Base-by-base conservation (phyloP, 2,329 filamentous ascomycete species). In the Fusarium austroafricanum region DNA sequence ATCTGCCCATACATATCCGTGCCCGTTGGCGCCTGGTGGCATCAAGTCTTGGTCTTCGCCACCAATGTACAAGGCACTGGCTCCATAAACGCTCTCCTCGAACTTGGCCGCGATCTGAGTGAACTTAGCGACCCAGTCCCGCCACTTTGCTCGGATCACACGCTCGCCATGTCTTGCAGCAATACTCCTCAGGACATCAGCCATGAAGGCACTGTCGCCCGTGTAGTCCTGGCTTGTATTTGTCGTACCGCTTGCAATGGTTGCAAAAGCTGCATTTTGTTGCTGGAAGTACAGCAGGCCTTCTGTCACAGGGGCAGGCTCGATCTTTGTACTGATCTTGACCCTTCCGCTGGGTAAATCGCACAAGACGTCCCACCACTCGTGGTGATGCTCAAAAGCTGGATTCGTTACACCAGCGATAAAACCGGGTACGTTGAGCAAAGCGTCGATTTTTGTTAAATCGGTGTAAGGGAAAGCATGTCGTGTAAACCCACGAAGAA, bases 381-480 rank as follows among this genome's bases (percentile, higher is more conserved):
- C 94, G 0, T 92, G 92, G 75, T 98, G 95, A 75, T 94, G 89
- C 65, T 95, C 94, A 77, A 99, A 99, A 0, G 94, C 95, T 8
- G 96, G 96, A 76, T 99, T 99, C 2, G 95, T 99, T 39, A 99
- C 96, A 58, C 96, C 96, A 4, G 96, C 96, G 73, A 99, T 97
- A 79, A 99, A 99, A 3, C 96, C 96, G 9, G 96, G 95, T 0
- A 99, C 96, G 73, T 96, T 95, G 46, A 99, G 86, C 12, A 99
- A 86, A 76, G 98, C 96, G 71, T 99, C 96, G 61, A 99, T 94
- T 80, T 99, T 99, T 68, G 94, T 97, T 42, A 99, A 85, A 81
- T 99, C 96, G 2, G 96, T 99, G 76, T 99, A 99, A 3, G 96
- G 96, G 76, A 99, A 99, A 1, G 96, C 96, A 80, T 98, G 93